Percentiles rank a stretch among this genome's conserved stretches.
These are phyloP conservation scores for Scheffersomyces lignicola DNA, from an alignment of 1,139 yeast genomes.

Conservation along the genomic window DNA sequence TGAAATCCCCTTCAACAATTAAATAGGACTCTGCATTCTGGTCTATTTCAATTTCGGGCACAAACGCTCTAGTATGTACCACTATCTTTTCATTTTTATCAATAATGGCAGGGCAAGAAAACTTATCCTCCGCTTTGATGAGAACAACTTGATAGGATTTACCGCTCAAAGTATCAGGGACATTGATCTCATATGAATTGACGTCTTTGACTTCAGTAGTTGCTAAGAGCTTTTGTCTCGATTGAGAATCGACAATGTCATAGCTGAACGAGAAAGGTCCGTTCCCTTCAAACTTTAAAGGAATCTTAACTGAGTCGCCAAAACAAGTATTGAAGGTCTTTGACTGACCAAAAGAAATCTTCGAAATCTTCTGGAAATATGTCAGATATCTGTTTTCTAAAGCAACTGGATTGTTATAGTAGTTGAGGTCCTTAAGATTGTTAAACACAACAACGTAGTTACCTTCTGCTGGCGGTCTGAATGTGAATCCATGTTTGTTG, in stretches of 20 bases:
- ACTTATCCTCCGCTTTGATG: constrained; percentile 65
- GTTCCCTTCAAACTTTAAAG: constrained; percentile 68
- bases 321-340: constrained; percentile 36
- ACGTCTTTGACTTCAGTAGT: constrained; percentile 47
- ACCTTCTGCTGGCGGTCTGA: constrained; percentile 82
- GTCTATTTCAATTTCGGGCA: constrained; percentile 45
- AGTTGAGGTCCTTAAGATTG: constrained; percentile 55
- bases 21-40: constrained; percentile 22
- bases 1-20: constrained; percentile 62
- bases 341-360: constrained; percentile 24
- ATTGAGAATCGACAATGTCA: constrained; percentile 38
- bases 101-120: constrained; percentile 68
- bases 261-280: constrained; percentile 75
- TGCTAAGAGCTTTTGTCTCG: constrained; percentile 41
- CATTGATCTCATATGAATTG: constrained; percentile 41
- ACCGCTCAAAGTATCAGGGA: constrained; percentile 60
- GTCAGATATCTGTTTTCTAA: constrained; percentile 46
- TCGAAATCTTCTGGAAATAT: constrained; percentile 51
- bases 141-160: constrained; percentile 69
- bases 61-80: constrained; percentile 63
- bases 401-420: constrained; percentile 32
- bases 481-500: constrained; percentile 48
- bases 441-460: constrained; percentile 71
- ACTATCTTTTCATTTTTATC: constrained; percentile 51
- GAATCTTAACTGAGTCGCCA: constrained; percentile 41